Evolutionary conservation across 352 stramenopile species (phyloP), one percentile per base, ranked within the genome.

Genomic region (Thalassiosira exigua): DNA sequence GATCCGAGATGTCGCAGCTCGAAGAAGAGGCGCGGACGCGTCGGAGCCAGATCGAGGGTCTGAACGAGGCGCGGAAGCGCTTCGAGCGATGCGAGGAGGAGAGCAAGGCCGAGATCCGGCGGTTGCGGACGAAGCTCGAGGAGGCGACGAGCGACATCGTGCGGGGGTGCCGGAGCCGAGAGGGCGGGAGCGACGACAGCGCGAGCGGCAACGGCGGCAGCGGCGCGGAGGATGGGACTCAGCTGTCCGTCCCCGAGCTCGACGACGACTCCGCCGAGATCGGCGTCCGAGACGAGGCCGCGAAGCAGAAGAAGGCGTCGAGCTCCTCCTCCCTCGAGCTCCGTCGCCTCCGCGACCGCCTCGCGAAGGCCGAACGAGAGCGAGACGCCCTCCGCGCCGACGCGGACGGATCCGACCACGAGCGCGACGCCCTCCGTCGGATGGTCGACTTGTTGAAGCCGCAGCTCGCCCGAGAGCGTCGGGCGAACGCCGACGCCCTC

Each of bases 61-160:
- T 73, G 42, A 59, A 46, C 22, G 36, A 65, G 5, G 59, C 51
- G 22, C 12, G 52, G 11, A 64, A 44, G 7, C 24, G 21, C 14
- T 56, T 57, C 24, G 52, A 74, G 39, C 30, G 58, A 29, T 65
- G 53, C 39, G 66, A 75, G 12, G 7, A 67, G 14, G 66, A 75
- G 41, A 54, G 59, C 27, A 73, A 64, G 32, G 51, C 27, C 0
- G 70, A 79, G 53, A 71, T 73, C 27, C 3, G 36, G 19, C 27
- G 70, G 12, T 65, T 79, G 44, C 29, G 65, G 12, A 30, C 24
- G 5, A 73, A 57, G 56, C 44, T 80, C 22, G 42, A 80, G 52
- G 56, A 75, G 29, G 53, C 22, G 21, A 51, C 52, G 17, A 42
- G 33, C 0, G 58, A 69, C 24, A 52, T 77, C 17, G 19, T 44